Conservation (phyloP, 2,329 filamentous ascomycete genomes). For the Hymenoscyphus linearis region DNA sequence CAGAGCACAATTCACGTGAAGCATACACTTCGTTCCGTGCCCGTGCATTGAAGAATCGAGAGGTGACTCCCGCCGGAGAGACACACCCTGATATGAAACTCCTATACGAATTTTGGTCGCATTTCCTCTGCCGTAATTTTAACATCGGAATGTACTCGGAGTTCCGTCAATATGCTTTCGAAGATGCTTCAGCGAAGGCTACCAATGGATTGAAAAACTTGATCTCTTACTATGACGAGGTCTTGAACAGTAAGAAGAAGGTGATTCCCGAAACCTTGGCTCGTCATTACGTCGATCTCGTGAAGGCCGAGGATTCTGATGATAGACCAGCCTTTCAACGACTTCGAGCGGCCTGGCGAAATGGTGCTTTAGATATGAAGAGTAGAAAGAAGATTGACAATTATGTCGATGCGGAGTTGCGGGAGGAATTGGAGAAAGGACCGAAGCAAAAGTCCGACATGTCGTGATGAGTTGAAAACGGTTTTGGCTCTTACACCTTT, state of each 20-base stretch:
- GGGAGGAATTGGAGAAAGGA: constrained; percentile 43
- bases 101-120: constrained; percentile 70
- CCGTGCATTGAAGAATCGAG: constrained; percentile 37
- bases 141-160: constrained; percentile 71
- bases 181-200: constrained; percentile 52
- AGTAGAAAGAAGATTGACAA: constrained; percentile 52
- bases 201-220: constrained; percentile 56
- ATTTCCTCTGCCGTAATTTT: constrained; percentile 69
- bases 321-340: constrained; percentile 44
- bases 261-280: constrained; percentile 48
- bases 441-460: constrained; percentile 21
- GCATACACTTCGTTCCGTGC: constrained; percentile 35
- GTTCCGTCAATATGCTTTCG: constrained; percentile 61
- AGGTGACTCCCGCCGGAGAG: constrained; percentile 32
- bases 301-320: constrained; percentile 41
- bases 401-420: constrained; percentile 45
- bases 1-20: constrained; percentile 32
- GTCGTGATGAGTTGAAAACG: constrained; percentile 14
- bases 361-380: constrained; percentile 48
- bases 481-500: constrained; percentile 6
- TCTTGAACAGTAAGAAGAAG: constrained; percentile 43
- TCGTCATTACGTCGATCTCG: constrained; percentile 49
- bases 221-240: constrained; percentile 59
- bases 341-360: constrained; percentile 47
- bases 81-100: constrained; percentile 55